Evolutionary conservation across 2,329 filamentous ascomycete genomes (phyloP).

Genomic region (Bipolaris bicolor): DNA sequence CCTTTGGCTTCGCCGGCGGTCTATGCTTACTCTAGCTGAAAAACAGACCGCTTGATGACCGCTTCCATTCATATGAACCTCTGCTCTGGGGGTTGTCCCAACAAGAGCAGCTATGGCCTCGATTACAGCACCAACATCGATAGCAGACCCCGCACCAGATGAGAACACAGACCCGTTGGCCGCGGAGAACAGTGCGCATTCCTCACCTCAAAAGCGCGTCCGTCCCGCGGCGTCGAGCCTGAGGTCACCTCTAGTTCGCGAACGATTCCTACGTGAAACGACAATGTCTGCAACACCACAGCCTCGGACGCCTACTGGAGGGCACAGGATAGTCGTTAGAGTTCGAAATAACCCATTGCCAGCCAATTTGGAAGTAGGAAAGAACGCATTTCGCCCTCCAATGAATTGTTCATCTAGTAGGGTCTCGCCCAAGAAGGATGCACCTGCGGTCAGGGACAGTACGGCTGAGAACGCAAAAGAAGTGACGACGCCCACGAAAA

Average conservation of each 20-base stretch:
- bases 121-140: conserved; percentile 6
- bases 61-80: conserved; percentile 12
- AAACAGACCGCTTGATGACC: conserved; percentile 17
- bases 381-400: conserved; percentile 29
- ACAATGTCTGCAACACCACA: conserved; percentile 26
- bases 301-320: conserved; percentile 18
- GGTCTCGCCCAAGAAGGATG: conserved; percentile 16
- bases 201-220: conserved; percentile 7
- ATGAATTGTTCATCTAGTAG: conserved; percentile 28
- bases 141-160: conserved; percentile 7
- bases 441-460: background rate
- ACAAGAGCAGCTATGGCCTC: conserved; percentile 8
- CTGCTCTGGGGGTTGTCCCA: background rate
- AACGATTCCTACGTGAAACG: conserved; percentile 25
- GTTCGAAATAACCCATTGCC: conserved; percentile 9
- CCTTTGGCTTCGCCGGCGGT: conserved; percentile 2
- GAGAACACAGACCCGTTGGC: conserved; percentile 15
- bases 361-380: conserved; percentile 23
- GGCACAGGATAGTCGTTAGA: conserved; percentile 7
- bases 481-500: conserved; percentile 1
- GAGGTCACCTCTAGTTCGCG: conserved; percentile 17
- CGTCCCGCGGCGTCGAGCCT: conserved; percentile 2
- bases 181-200: conserved; percentile 7
- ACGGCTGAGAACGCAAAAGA: conserved; percentile 2
- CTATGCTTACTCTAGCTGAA: background rate